Evolutionary conservation across 2,329 filamentous ascomycete species (phyloP), one percentile per base, ranked within the genome.

Genomic region (Penicillium sp.): DNA sequence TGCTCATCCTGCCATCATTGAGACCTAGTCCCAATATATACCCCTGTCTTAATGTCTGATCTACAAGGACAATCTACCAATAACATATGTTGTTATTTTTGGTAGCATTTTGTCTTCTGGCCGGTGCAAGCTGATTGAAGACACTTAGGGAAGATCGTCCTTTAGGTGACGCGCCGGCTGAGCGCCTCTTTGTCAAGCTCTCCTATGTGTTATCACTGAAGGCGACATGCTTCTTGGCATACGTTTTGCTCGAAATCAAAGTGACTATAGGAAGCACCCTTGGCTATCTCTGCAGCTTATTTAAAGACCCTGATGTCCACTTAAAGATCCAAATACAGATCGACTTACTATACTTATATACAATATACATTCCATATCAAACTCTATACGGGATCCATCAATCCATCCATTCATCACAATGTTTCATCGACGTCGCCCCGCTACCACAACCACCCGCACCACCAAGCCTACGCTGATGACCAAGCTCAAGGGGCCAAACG

Each of bases 381-480:
- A 29, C 29, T 44, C 2, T 3, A 22, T 5, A 46, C 22, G n/a
- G n/a, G n/a, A n/a, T n/a, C n/a, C 29, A 42, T n/a, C n/a, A 32
- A 3, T 13, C 26, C 8, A 11, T 29, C 16, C 18, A 40, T 35
- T 3, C 9, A 13, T 46, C 50, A 62, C 34, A 47, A 66, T 66
- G 62, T 63, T 66, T 42, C 60, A 62, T 26, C 61, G 60, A 39
- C 57, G 46, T 46, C 58, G 56, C 34, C 60, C 54, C 22, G 55
- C 57, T 43, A 66, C 58, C 57, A 74, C 70, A 54, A 74, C 73
- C 58, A 75, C 76, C 43, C 69, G 74, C 39, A 77, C 73, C 61
- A 72, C 66, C 35, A 79, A 80, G 58, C 81, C 82, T 18, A 79
- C 77, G 35, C 73, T 86, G 45, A 80, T 84, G 75, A 80, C 79